A percentile compares a stretch with the other conserved stretches of the same genome.
Conservation (phyloP, 225 moss, liverwort and hornwort genomes). For the Climacium dendroides region DNA sequence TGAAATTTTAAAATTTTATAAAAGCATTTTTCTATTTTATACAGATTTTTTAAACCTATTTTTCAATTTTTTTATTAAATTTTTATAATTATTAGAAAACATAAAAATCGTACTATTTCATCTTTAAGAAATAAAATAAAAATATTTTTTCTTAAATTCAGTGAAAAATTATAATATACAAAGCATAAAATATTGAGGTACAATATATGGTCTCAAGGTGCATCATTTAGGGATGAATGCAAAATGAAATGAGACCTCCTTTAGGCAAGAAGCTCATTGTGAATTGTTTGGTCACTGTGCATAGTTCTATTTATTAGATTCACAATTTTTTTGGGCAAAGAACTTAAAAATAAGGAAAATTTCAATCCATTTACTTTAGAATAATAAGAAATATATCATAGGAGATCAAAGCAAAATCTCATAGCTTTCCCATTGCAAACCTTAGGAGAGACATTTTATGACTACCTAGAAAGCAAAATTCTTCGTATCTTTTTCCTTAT, state of each 20-base stretch:
- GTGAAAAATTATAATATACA: background rate
- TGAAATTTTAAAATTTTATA: too few relatives aligned
- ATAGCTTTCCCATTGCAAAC: too few relatives aligned
- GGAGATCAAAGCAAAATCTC: too few relatives aligned
- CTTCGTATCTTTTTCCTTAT: too few relatives aligned
- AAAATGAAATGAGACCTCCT: background rate
- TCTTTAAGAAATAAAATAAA: background rate
- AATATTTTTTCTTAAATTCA: background rate
- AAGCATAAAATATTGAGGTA: background rate
- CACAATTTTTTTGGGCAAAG: fast-evolving
- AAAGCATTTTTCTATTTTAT: background rate
- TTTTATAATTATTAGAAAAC: background rate
- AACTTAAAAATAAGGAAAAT: too few relatives aligned
- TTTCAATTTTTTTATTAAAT: background rate
- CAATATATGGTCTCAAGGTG: fast-evolving
- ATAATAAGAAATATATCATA: too few relatives aligned
- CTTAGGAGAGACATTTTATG: too few relatives aligned
- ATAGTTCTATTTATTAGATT: too few relatives aligned
- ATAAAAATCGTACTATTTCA: background rate
- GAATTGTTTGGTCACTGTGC: fast-evolving
- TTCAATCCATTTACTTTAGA: too few relatives aligned
- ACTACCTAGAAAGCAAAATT: too few relatives aligned
- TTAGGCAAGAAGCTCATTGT: background rate
- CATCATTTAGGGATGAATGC: background rate
- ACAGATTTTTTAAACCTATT: background rate